phyloP scores from a whole-genome alignment of 2,329 filamentous ascomycete genomes.

The Colletotrichum acutatum region DNA sequence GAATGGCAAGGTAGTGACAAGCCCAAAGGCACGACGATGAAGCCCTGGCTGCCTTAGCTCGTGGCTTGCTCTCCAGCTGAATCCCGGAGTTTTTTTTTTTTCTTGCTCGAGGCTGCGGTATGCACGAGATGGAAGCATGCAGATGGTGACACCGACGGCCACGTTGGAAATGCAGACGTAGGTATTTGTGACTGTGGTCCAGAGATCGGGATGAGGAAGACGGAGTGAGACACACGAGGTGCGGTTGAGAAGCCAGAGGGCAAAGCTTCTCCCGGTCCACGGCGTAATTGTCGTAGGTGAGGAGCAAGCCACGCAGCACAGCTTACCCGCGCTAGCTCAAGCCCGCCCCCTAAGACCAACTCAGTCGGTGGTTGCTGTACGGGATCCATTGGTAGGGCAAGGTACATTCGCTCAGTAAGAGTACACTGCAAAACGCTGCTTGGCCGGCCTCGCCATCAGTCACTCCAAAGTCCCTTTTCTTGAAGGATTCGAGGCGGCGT shows the following conservation, averaged over 20 bases:
- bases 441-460: background rate
- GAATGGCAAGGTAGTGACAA: slow-evolving; percentile 5
- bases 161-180: background rate
- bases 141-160: slow-evolving; percentile 23
- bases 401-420: background rate
- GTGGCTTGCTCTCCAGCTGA: slow-evolving; percentile 33
- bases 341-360: slow-evolving; percentile 16
- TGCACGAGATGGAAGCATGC: slow-evolving; percentile 20
- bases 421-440: background rate
- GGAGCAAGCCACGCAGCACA: slow-evolving; percentile 22
- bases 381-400: background rate
- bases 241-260: background rate
- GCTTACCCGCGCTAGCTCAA: slow-evolving; percentile 15
- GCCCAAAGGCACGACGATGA: slow-evolving; percentile 7
- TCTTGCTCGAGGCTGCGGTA: slow-evolving; percentile 6
- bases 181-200: background rate
- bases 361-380: background rate
- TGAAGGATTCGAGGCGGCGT: slow-evolving; percentile 30
- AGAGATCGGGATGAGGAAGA: slow-evolving; percentile 8
- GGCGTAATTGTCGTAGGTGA: slow-evolving; percentile 13
- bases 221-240: slow-evolving; percentile 4
- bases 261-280: slow-evolving; percentile 8
- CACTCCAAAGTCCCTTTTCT: background rate
- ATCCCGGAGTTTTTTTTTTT: slow-evolving; percentile 20
- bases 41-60: slow-evolving; percentile 2